Evolutionary conservation across 768 basidiomycete species (phyloP), one percentile per base, ranked within the genome.

Genomic region (Clitopilus hobsonii): DNA sequence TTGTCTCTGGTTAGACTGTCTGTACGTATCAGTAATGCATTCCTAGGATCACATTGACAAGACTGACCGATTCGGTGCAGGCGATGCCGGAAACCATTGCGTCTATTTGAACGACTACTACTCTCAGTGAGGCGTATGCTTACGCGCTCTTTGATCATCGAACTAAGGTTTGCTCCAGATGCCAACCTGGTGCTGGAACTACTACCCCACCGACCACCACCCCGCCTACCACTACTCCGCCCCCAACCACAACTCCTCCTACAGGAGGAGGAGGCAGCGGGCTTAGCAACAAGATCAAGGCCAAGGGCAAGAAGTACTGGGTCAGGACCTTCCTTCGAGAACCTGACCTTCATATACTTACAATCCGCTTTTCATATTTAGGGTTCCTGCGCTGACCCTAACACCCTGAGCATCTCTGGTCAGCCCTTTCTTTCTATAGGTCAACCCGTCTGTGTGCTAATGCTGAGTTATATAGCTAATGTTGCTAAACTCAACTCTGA

Each of bases 61-160:
- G 7, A 8, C 55, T n/a, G 36, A 47, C 16, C 10, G 23, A 3
- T 2, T 45, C 32, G 41, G 58, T 49, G 11, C 38, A 69, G 66
- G 73, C 54, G 71, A 66, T 56, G 61, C 72, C 32, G 73, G 72
- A 18, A 58, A 60, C 6, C 56, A 59, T 26, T 76, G 74, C 57
- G 59, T 65, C 20, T 30, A 62, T 50, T 4, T 61, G 18, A 73
- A 73, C 55, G 63, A 63, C 54, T 71, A 64, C 50, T 71, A 71
- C 41, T 63, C 20, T 25, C 63, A 66, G 63, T 65, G 26, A 27
- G 61, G n/a, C n/a, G 18, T 18, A 22, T 28, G 6, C 6, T 11
- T 38, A 4, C 36, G 4, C 18, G n/a, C 29, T 5, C 29, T n/a
- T 49, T 16, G 28, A 20, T 20, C 4, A 45, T 18, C 14, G 14